phyloP scores from a whole-genome alignment of 2,329 filamentous ascomycete species.

The Cordyceps militaris region DNA sequence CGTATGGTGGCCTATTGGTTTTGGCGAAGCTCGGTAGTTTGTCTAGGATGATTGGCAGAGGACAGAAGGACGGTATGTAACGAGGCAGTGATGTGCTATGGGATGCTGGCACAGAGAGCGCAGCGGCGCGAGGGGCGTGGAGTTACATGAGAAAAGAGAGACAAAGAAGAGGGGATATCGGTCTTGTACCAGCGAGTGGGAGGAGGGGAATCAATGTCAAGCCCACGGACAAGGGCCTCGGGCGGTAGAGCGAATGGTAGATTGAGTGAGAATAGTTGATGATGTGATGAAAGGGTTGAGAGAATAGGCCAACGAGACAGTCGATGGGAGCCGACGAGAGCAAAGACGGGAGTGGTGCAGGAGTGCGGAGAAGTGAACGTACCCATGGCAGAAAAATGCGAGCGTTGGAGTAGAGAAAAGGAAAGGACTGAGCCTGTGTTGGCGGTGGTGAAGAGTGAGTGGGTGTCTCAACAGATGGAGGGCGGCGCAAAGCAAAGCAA shows the following conservation, averaged over 20 bases:
- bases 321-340: constrained; percentile 11
- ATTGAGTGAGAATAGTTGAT: constrained; percentile 1
- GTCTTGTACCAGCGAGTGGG: constrained; percentile 10
- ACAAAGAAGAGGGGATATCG: background rate
- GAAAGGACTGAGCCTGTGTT: constrained; percentile 12
- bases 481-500: constrained; percentile 12
- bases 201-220: constrained; percentile 2
- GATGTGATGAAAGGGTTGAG: constrained; percentile 1
- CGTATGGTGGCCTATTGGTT: background rate
- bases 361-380: constrained; percentile 13
- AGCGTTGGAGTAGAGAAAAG: constrained; percentile 11
- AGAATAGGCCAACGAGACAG: background rate
- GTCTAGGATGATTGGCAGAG: background rate
- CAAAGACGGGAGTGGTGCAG: constrained; percentile 5
- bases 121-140: background rate
- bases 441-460: constrained; percentile 15
- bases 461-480: constrained; percentile 23
- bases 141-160: constrained; percentile 5
- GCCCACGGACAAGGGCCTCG: background rate
- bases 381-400: constrained; percentile 14
- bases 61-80: background rate
- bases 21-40: background rate
- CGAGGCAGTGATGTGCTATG: background rate
- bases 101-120: background rate
- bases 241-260: background rate